Evolutionary conservation across 139 green algal species (phyloP), one percentile per base, ranked within the genome.

Genomic region (Coelastrella sp.): DNA sequence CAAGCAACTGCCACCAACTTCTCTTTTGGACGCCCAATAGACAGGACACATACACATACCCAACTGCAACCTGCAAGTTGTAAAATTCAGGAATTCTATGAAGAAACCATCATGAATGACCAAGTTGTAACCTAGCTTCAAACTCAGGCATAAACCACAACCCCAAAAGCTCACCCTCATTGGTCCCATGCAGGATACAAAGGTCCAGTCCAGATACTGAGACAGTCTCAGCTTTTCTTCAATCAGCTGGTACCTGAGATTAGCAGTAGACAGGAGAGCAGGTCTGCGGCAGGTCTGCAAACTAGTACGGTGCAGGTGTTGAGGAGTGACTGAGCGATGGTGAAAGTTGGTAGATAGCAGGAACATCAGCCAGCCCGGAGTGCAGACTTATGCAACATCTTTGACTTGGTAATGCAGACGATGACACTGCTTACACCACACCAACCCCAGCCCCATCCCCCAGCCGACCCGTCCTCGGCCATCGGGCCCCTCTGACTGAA

Each of bases 141-240:
- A 6, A 74, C 80, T 57, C 22, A 61, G 54, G n/a, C 57, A 47
- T 32, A 71, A 57, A 14, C 78, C 57, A 59, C 75, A 74, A 4
- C n/a, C 20, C 80, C n/a, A 59, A 8, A 65, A 4, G 19, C 89
- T 65, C 80, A 95, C 94, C 95, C 93, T 85, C 91, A 98, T 96
- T 4, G 95, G 94, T 5, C 95, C 95, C 8, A 90, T 78, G 84
- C 97, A 99, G n/a, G 92, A 96, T 8, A 99, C 59, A 60, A 98
- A 99, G 7, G 95, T 98, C 97, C 97, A 99, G 0, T 91, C 13
- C 76, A 99, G 73, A 88, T 96, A 98, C 10, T 92, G 83, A 0
- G 89, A 95, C 2, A 98, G 87, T 16, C 60, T 23, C 82, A 98
- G 93, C 93, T 98, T 97, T 3, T 96, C 93, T 75, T 99, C 97